Conservation (phyloP, 164 flowering plant genomes). For the Malania oleifera region DNA sequence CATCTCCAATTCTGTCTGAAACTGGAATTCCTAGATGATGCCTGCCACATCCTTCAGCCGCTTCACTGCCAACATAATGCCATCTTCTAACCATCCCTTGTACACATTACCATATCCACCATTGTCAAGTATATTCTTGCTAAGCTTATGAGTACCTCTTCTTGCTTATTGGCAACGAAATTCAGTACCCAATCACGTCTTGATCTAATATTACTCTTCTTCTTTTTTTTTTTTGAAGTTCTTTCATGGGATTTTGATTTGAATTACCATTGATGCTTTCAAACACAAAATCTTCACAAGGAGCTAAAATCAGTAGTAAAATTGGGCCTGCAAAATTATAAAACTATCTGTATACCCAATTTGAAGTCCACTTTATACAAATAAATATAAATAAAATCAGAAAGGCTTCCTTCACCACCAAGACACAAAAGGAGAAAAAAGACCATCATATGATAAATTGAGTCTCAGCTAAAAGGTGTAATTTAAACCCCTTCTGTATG, state of each 20-base stretch:
- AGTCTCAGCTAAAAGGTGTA: too few species aligned
- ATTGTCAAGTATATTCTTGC: conserved; percentile 77
- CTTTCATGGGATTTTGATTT: not conserved
- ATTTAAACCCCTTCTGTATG: too few species aligned
- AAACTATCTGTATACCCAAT: conserved; percentile 13
- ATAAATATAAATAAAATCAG: not conserved
- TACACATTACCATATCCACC: conserved; percentile 96
- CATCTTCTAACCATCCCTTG: conserved; percentile 65
- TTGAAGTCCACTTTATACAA: not conserved
- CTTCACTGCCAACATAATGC: conserved; percentile 76
- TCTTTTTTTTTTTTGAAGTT: not conserved
- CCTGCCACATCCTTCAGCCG: conserved; percentile 69
- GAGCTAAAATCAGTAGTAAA: conserved; percentile 18
- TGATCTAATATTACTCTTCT: not conserved
- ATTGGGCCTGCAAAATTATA: conserved; percentile 41
- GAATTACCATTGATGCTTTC: conserved; percentile 55
- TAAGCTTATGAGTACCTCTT: conserved; percentile 51
- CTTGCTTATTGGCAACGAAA: conserved; percentile 50
- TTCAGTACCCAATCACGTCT: not conserved
- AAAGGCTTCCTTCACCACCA: too few species aligned
- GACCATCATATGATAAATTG: too few species aligned
- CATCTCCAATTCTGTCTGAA: conserved; percentile 80
- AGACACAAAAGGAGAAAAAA: too few species aligned
- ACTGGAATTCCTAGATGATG: conserved; percentile 67
- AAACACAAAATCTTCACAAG: too few species aligned